These are phyloP conservation scores for Boechera retrofracta DNA, from an alignment of 345 rosid genomes.

Conservation along the genomic window DNA sequence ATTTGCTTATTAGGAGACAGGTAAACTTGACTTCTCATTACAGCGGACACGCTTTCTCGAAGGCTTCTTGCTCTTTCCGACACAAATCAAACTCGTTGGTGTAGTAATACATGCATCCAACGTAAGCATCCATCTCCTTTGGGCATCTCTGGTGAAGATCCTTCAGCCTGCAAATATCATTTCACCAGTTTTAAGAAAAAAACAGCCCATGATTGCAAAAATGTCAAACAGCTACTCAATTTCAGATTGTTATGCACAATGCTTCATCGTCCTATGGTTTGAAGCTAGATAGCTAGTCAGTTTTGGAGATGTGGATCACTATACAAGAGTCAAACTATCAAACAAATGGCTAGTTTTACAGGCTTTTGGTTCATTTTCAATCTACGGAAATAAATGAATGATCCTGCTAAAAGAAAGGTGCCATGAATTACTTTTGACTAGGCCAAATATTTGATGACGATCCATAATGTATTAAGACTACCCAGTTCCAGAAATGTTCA, in stretches of 20 bases:
- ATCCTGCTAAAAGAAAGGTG: too few species aligned
- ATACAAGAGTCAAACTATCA: too few species aligned
- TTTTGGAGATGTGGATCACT: too few species aligned
- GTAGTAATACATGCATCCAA: constrained; percentile 93
- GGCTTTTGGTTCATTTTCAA: too few species aligned
- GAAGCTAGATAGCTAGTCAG: too few species aligned
- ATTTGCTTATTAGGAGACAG: neutral
- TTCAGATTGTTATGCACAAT: constrained; percentile 1
- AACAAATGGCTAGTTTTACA: too few species aligned
- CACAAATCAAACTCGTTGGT: constrained; percentile 96
- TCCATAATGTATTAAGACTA: too few species aligned
- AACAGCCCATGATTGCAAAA: neutral
- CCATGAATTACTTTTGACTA: too few species aligned
- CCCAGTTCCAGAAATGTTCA: too few species aligned
- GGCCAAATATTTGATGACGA: too few species aligned
- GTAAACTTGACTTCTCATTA: constrained; percentile 53
- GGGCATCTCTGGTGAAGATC: constrained; percentile 93
- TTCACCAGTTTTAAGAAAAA: neutral
- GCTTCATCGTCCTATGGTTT: neutral
- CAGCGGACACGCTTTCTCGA: constrained; percentile 91
- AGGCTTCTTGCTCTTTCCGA: constrained; percentile 93
- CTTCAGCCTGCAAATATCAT: constrained; percentile 65
- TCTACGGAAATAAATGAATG: neutral
- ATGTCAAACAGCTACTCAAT: neutral
- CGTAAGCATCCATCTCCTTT: constrained; percentile 89